Conservation (phyloP, 495 filamentous ascomycete species). For the Arthonia radiata region DNA sequence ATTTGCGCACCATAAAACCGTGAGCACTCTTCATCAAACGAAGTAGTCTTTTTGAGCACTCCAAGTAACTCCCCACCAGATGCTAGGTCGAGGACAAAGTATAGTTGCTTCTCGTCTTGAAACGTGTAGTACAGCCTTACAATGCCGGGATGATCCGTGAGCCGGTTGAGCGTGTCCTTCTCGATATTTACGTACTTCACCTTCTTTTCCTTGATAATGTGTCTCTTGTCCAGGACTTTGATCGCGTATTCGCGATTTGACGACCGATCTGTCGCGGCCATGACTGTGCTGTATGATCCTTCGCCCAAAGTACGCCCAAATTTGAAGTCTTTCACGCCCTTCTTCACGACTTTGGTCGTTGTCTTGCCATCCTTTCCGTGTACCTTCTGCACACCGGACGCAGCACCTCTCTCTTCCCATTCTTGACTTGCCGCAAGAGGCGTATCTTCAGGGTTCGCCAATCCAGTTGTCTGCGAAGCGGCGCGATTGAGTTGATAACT, state of each 20-base stretch:
- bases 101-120: slow-evolving; percentile 84
- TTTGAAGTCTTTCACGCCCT: slow-evolving; percentile 88
- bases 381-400: slow-evolving; percentile 53
- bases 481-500: too few species aligned
- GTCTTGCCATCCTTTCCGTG: slow-evolving; percentile 61
- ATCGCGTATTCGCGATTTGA: slow-evolving; percentile 93
- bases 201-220: slow-evolving; percentile 99
- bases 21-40: slow-evolving; percentile 91
- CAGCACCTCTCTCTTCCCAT: slow-evolving; percentile 85
- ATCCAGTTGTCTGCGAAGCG: too few species aligned
- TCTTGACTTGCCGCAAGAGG: slow-evolving; percentile 56
- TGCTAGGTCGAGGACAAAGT: slow-evolving; percentile 89
- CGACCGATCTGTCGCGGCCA: slow-evolving; percentile 83
- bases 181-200: slow-evolving; percentile 99
- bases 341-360: slow-evolving; percentile 67
- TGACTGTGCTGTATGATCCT: slow-evolving; percentile 93
- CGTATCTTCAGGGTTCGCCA: too few species aligned
- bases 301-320: slow-evolving; percentile 86
- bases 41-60: slow-evolving; percentile 74
- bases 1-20: slow-evolving; percentile 92
- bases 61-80: slow-evolving; percentile 81
- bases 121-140: slow-evolving; percentile 97
- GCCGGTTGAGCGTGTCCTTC: slow-evolving; percentile 86
- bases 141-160: slow-evolving; percentile 92
- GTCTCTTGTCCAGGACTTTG: slow-evolving; percentile 93